phyloP scores from a whole-genome alignment of 164 flowering plant genomes.

The Amborella trichopoda region DNA sequence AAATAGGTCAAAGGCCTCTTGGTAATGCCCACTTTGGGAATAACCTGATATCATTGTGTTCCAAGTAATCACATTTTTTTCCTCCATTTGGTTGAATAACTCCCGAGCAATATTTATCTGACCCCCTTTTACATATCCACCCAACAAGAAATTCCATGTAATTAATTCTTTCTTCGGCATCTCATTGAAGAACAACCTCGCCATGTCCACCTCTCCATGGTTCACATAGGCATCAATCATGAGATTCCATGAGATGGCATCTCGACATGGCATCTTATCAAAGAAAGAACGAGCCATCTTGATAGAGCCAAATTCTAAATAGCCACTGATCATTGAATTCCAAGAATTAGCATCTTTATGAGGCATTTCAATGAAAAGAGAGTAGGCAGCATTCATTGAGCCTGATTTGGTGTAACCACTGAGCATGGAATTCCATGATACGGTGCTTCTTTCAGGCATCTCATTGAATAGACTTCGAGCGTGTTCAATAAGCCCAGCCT shows the following conservation, averaged over 20 bases:
- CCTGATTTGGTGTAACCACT: slow-evolving; percentile 37
- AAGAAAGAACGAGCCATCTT: slow-evolving; percentile 40
- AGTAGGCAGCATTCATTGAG: no score
- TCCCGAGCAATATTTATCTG: slow-evolving; percentile 2
- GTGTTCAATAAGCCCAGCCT: background rate
- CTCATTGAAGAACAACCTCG: slow-evolving; percentile 28
- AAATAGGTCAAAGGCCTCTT: slow-evolving; percentile 10
- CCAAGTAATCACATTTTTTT: slow-evolving; percentile 17
- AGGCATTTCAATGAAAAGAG: slow-evolving; percentile 33
- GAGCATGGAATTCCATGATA: slow-evolving; percentile 60
- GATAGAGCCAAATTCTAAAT: slow-evolving; percentile 29
- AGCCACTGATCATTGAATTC: slow-evolving; percentile 52
- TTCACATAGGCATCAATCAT: slow-evolving; percentile 61
- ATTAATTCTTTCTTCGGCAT: slow-evolving; percentile 23
- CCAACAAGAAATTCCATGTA: slow-evolving; percentile 21
- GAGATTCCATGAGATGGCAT: slow-evolving; percentile 64
- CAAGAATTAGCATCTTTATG: slow-evolving; percentile 36
- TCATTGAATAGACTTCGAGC: slow-evolving; percentile 36
- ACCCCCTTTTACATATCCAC: slow-evolving; percentile 23
- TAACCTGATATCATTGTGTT: slow-evolving; percentile 21
- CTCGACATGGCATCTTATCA: slow-evolving; percentile 27
- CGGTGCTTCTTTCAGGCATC: slow-evolving; percentile 41
- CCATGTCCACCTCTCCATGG: slow-evolving; percentile 24
- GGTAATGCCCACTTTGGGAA: slow-evolving; percentile 7
- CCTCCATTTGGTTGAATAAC: slow-evolving; percentile 17